Evolutionary conservation across 768 basidiomycete species (phyloP).

Genomic region (Pleurotus tuber-regium): DNA sequence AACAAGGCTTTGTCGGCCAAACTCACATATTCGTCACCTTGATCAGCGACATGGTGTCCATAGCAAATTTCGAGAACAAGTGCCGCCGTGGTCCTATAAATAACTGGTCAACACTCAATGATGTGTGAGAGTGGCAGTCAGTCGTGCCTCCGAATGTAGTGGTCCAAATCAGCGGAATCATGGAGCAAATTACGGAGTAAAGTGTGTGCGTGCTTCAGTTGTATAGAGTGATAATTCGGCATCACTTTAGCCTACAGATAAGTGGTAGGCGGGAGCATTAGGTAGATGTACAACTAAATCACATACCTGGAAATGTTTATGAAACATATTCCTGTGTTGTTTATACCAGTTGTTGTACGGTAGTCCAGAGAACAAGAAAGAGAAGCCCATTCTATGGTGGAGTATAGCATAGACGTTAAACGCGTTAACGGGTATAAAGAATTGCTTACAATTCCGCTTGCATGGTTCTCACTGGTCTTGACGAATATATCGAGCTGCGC

Average conservation of each 20-base stretch:
- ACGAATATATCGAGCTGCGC: constrained; percentile 48
- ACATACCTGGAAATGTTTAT: constrained; percentile 17
- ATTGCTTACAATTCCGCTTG: constrained; percentile 15
- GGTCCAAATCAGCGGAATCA: not conserved
- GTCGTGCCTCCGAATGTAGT: constrained; percentile 39
- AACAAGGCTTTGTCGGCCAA: constrained; percentile 2
- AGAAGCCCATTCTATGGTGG: constrained; percentile 20
- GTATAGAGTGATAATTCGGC: constrained; percentile 26
- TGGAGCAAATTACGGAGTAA: constrained; percentile 30
- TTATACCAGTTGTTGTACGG: constrained; percentile 19
- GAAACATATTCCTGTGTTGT: constrained; percentile 34
- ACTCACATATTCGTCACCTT: constrained; percentile 5
- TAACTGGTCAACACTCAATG: constrained; percentile 4
- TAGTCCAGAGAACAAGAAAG: constrained; percentile 18
- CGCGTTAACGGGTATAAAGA: not conserved
- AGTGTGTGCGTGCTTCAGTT: constrained; percentile 25
- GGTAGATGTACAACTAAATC: not conserved
- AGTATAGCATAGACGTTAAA: not conserved
- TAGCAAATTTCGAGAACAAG: constrained; percentile 55
- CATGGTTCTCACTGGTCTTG: constrained; percentile 33
- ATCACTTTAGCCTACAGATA: constrained; percentile 9
- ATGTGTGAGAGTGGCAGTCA: not conserved
- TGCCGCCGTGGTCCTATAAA: constrained; percentile 43
- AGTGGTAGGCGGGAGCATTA: no score
- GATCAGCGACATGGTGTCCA: constrained; percentile 37